phyloP scores from a whole-genome alignment of 257 asterid species.

The Lavandula angustifolia region DNA sequence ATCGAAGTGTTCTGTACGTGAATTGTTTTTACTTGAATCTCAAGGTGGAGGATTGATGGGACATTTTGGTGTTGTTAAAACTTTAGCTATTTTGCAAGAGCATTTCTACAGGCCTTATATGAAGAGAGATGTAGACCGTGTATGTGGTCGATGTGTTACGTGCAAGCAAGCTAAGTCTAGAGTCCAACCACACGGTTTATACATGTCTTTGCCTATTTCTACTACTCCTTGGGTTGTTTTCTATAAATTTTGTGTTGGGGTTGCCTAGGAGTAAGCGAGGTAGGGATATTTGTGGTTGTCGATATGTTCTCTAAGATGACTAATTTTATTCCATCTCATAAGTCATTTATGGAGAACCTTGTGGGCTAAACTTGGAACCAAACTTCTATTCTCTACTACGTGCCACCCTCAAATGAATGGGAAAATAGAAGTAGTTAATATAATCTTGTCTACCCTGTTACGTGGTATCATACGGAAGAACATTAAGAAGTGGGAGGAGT shows the following conservation, averaged over 20 bases:
- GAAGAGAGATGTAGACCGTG: too few species aligned
- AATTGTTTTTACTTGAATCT: neutral
- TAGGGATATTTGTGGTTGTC: conserved; percentile 10
- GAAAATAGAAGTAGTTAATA: too few species aligned
- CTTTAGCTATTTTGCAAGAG: too few species aligned
- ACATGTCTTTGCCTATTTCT: conserved; percentile 8
- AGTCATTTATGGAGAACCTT: too few species aligned
- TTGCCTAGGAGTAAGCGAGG: neutral
- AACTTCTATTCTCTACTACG: neutral
- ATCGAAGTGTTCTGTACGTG: too few species aligned
- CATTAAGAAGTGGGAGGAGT: too few species aligned
- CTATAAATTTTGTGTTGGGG: neutral
- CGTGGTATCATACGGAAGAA: too few species aligned
- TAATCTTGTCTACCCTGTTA: too few species aligned
- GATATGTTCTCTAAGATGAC: neutral
- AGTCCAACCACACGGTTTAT: neutral
- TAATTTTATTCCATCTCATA: too few species aligned
- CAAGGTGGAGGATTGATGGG: conserved; percentile 14
- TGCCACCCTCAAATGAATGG: neutral
- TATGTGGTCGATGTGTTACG: neutral
- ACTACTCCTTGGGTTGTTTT: neutral
- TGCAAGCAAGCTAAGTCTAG: neutral
- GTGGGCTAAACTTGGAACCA: too few species aligned
- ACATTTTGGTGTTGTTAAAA: too few species aligned
- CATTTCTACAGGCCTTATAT: too few species aligned